Conservation (phyloP, 805 yeast species). For the Saccharomyces kudriavzevii region DNA sequence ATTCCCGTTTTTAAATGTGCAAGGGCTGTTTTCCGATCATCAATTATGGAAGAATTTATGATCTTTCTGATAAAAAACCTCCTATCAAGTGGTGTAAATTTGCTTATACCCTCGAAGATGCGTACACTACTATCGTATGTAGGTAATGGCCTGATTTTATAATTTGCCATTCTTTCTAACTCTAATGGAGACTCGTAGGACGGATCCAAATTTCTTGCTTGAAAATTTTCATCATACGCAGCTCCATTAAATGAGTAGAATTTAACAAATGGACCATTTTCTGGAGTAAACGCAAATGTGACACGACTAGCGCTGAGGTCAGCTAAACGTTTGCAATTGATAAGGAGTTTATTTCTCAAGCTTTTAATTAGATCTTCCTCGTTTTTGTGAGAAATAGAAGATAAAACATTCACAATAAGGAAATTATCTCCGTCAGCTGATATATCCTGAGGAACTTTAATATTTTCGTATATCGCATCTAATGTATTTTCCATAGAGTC, state of each 20-base stretch:
- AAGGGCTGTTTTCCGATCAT: slow-evolving; percentile 85
- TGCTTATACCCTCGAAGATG: slow-evolving; percentile 93
- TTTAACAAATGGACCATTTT: slow-evolving; percentile 82
- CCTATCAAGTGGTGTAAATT: slow-evolving; percentile 89
- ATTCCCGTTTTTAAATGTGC: slow-evolving; percentile 95
- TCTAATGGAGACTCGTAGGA: slow-evolving; percentile 97
- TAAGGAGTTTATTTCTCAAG: slow-evolving; percentile 56
- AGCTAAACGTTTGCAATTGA: slow-evolving; percentile 59
- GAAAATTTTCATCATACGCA: slow-evolving; percentile 74
- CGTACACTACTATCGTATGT: slow-evolving; percentile 96
- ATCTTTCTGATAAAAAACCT: slow-evolving; percentile 96
- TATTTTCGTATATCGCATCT: slow-evolving; percentile 64
- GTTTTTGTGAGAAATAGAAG: slow-evolving; percentile 60
- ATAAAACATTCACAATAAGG: slow-evolving; percentile 68
- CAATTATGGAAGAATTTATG: slow-evolving; percentile 87
- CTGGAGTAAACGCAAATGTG: slow-evolving; percentile 79
- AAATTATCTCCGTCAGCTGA: slow-evolving; percentile 57
- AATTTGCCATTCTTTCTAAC: slow-evolving; percentile 86
- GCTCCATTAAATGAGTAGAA: slow-evolving; percentile 94
- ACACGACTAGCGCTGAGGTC: slow-evolving; percentile 80
- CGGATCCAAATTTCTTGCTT: slow-evolving; percentile 96
- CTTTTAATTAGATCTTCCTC: slow-evolving; percentile 62
- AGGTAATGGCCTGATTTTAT: slow-evolving; percentile 87
- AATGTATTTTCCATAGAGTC: neutral
- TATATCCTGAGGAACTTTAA: slow-evolving; percentile 38